Base-by-base conservation (phyloP, 1,139 yeast species). In the Meyerozyma smithsonii region DNA sequence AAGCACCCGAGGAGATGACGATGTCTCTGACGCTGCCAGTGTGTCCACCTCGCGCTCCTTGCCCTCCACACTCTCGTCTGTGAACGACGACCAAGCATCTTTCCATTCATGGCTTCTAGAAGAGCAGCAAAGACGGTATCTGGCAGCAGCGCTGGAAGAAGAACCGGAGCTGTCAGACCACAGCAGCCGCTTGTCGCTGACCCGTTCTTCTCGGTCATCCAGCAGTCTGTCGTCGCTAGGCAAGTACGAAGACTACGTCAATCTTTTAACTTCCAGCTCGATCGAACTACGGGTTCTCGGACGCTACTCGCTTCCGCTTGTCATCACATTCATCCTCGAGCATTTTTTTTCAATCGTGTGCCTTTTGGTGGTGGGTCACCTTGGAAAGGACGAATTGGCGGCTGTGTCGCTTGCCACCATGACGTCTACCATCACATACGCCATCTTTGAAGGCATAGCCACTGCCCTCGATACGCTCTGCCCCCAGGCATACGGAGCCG, bases 381-480 rank as follows among this genome's bases (percentile, higher is more conserved):
- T 83, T 39, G 92, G 92, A 20, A 81, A 78, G 41, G 74, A 69
- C 42, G 88, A 83, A 58, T 62, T 84, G 42, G 89, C 89, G 0
- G 89, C 90, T 0, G 95, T 87, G 2, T 85, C 95, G 0, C 67
- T 89, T 47, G 96, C 90, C 0, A 78, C 90, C 3, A 88, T 89
- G 95, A 82, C 95, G 1, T 80, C 92, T 1, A 85, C 92, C 28
- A 86, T 89, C 39, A 80, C 92, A 0, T 76, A 85, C 50, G 95
- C 95, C 1, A 66, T 88, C 2, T 84, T 87, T 57, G 95, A 86
- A 61, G 97, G 96, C 16, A 78, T 87, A 39, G 84, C 96, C 0
- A 88, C 96, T 0, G 79, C 95, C 17, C 67, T 89, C 41, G 97
- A 89, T 54, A 88, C 96, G 0, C 64, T 89, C 32, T 87, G 96